Evolutionary conservation across 2,329 filamentous ascomycete genomes (phyloP).

Genomic region (Mycocentrospora acerina): DNA sequence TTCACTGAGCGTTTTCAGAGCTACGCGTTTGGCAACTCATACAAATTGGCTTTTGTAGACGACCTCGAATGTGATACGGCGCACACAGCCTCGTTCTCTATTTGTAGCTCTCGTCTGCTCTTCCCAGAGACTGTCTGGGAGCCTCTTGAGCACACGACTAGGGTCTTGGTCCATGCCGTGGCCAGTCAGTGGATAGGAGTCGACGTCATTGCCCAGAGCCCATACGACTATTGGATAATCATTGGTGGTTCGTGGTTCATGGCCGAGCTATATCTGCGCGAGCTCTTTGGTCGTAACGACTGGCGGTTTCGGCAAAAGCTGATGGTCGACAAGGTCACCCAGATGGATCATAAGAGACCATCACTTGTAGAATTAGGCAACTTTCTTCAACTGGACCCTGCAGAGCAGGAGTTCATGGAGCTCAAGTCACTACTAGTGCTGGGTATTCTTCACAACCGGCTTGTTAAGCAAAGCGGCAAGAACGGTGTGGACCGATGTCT

Average conservation of each 20-base stretch:
- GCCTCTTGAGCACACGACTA: slow-evolving; percentile 76
- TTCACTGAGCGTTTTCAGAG: slow-evolving; percentile 85
- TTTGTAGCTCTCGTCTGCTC: slow-evolving; percentile 83
- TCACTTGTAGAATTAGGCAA: slow-evolving; percentile 80
- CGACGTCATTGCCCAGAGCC: slow-evolving; percentile 81
- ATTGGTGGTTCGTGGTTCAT: slow-evolving; percentile 92
- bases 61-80: slow-evolving; percentile 76
- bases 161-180: slow-evolving; percentile 77
- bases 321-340: slow-evolving; percentile 77
- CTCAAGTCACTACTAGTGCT: slow-evolving; percentile 89
- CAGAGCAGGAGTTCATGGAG: slow-evolving; percentile 86
- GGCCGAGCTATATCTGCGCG: slow-evolving; percentile 88
- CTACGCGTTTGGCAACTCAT: slow-evolving; percentile 82
- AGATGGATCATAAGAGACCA: slow-evolving; percentile 78
- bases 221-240: slow-evolving; percentile 83
- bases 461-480: slow-evolving; percentile 85
- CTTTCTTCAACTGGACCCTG: slow-evolving; percentile 74
- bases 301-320: slow-evolving; percentile 88
- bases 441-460: slow-evolving; percentile 87
- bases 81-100: slow-evolving; percentile 77
- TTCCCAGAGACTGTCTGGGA: slow-evolving; percentile 86
- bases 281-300: slow-evolving; percentile 90
- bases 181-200: slow-evolving; percentile 94
- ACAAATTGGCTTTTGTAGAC: slow-evolving; percentile 92
- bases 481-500: slow-evolving; percentile 83